Evolutionary conservation across 2,329 filamentous ascomycete species (phyloP).

Genomic region (Botryotinia calthae): DNA sequence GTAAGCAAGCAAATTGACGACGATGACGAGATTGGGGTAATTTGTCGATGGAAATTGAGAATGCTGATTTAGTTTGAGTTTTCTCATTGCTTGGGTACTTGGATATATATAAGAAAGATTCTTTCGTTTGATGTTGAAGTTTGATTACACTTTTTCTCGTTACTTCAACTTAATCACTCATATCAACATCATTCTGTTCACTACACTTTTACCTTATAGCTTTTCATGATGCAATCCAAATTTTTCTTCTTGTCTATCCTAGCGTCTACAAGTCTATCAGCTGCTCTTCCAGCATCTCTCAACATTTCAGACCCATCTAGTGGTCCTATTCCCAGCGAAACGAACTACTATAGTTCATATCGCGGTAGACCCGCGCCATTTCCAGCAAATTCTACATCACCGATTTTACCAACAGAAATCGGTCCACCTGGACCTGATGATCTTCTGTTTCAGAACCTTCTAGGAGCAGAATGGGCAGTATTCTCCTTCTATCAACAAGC

Average conservation of each 20-base stretch:
- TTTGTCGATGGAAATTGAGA: neutral
- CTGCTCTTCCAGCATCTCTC: neutral
- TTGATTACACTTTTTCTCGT: neutral
- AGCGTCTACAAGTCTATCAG: neutral
- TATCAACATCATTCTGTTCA: fast-evolving
- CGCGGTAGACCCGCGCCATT: conserved; percentile 40
- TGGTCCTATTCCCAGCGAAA: conserved; percentile 37
- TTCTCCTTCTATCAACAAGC: conserved; percentile 46
- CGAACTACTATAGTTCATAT: conserved; percentile 39
- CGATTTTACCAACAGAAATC: conserved; percentile 36
- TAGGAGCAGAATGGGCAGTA: conserved; percentile 46
- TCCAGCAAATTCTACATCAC: conserved; percentile 41
- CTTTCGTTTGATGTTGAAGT: neutral
- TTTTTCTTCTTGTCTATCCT: neutral
- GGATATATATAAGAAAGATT: neutral
- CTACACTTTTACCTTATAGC: neutral
- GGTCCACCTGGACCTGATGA: conserved; percentile 43
- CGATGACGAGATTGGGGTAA: neutral
- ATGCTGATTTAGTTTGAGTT: neutral
- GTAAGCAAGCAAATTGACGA: neutral
- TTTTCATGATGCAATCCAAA: neutral
- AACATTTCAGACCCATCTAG: conserved; percentile 1
- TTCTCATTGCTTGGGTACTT: fast-evolving
- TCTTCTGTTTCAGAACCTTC: conserved; percentile 46
- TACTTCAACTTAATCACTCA: neutral